Conservation (phyloP, 371 early-diverging fungal species). For the Catenaria anguillulae region DNA sequence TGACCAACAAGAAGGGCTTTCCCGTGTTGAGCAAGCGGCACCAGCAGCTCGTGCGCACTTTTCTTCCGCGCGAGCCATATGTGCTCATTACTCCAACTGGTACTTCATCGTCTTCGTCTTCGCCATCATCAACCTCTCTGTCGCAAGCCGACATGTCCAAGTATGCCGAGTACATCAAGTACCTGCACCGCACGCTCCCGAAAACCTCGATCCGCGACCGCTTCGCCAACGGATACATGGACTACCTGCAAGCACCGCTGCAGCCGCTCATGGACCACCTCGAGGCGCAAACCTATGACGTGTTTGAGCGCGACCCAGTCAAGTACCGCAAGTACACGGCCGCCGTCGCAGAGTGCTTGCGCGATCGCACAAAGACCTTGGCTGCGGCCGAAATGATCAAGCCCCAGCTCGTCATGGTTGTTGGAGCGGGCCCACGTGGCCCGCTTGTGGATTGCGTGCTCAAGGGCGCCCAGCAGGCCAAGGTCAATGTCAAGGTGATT, state of each 20-base stretch:
- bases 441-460: constrained; percentile 59
- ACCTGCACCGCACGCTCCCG: constrained; percentile 46
- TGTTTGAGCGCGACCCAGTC: constrained; percentile 44
- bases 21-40: constrained; percentile 70
- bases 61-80: constrained; percentile 24
- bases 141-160: constrained; percentile 7
- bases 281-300: constrained; percentile 79
- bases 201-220: constrained; percentile 43
- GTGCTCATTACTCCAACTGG: constrained; percentile 3
- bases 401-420: constrained; percentile 17
- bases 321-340: constrained; percentile 1
- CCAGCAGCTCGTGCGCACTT: constrained; percentile 45
- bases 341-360: constrained; percentile 5
- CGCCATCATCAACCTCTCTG: neutral
- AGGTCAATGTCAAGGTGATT: constrained; percentile 47
- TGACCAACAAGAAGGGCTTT: constrained; percentile 60
- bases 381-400: neutral
- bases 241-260: constrained; percentile 71
- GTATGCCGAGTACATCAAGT: constrained; percentile 53
- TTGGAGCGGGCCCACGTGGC: constrained; percentile 28
- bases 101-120: no score
- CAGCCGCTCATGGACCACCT: constrained; percentile 85
- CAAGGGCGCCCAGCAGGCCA: constrained; percentile 51
- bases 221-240: constrained; percentile 67
- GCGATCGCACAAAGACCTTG: constrained; percentile 5